These are phyloP conservation scores for Phoma sp. DNA, from an alignment of 2,329 filamentous ascomycete genomes.

Conservation along the genomic window DNA sequence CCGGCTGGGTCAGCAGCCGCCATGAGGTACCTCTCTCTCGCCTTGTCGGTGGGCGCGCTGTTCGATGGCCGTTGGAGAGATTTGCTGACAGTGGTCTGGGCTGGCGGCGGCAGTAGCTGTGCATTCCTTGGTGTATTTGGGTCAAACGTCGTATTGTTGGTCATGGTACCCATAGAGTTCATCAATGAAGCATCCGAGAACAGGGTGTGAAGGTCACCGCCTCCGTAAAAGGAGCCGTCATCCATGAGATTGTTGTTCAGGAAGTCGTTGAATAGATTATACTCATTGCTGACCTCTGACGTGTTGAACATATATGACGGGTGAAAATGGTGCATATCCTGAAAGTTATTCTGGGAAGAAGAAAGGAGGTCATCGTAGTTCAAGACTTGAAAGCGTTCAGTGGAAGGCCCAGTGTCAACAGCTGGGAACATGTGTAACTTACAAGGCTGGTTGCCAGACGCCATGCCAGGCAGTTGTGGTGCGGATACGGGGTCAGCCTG, in stretches of 20 bases:
- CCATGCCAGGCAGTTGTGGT: conserved; percentile 68
- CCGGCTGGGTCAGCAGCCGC: conserved; percentile 95
- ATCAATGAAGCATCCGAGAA: conserved; percentile 66
- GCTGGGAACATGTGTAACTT: conserved; percentile 57
- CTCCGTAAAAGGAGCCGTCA: conserved; percentile 58
- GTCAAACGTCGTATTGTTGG: conserved; percentile 40
- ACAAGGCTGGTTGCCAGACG: conserved; percentile 76
- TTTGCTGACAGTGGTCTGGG: conserved; percentile 58
- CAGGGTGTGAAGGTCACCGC: conserved; percentile 58
- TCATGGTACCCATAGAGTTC: conserved; percentile 52
- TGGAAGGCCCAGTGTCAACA: conserved; percentile 26
- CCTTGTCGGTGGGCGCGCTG: conserved; percentile 70
- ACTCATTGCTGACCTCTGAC: conserved; percentile 96
- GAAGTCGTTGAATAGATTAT: conserved; percentile 96
- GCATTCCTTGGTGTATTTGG: conserved; percentile 57
- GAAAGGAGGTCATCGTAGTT: conserved; percentile 84
- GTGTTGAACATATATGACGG: conserved; percentile 93
- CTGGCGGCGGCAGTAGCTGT: conserved; percentile 50
- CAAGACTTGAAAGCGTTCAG: conserved; percentile 64
- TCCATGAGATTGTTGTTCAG: conserved; percentile 90
- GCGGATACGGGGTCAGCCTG: conserved; percentile 74
- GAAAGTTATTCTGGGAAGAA: conserved; percentile 78
- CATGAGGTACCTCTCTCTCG: conserved; percentile 89
- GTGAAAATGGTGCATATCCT: conserved; percentile 94
- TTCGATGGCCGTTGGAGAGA: conserved; percentile 68